These are phyloP conservation scores for Gymnopilus junonius DNA, from an alignment of 768 basidiomycete genomes.

Conservation along the genomic window DNA sequence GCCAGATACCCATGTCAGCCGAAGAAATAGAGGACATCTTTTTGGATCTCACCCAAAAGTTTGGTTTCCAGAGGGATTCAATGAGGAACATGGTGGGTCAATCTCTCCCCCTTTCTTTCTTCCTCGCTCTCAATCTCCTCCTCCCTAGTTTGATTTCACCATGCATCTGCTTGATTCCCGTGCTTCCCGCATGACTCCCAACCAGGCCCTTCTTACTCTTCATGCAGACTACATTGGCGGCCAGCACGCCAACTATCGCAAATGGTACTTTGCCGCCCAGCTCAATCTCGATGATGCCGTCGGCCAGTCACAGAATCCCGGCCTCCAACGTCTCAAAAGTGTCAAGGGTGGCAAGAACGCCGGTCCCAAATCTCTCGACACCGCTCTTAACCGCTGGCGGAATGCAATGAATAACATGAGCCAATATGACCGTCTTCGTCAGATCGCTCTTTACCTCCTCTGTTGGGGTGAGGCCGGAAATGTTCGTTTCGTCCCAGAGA, in stretches of 20 bases:
- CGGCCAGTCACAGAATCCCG: constrained; percentile 92
- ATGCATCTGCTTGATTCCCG: constrained; percentile 98
- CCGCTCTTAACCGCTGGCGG: constrained; percentile 93
- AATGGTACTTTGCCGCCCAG: constrained; percentile 99
- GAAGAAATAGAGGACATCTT: constrained; percentile 99
- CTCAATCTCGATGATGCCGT: constrained; percentile 99
- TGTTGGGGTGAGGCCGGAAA: constrained; percentile 99
- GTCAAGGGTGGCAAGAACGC: constrained; percentile 65
- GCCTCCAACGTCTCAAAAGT: constrained; percentile 85
- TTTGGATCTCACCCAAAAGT: constrained; percentile 97
- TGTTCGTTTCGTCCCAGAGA: constrained; percentile 96
- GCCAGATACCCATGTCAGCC: constrained; percentile 93
- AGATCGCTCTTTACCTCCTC: constrained; percentile 93
- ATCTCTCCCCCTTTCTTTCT: constrained; percentile 1
- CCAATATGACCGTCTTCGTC: constrained; percentile 96
- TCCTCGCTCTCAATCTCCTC: constrained; percentile 4
- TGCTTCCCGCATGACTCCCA: constrained; percentile 97
- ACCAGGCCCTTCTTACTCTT: constrained; percentile 93
- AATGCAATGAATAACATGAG: constrained; percentile 99
- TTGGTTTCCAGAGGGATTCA: constrained; percentile 95
- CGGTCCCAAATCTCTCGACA: constrained; percentile 83
- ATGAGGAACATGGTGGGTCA: constrained; percentile 89
- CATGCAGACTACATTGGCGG: constrained; percentile 99
- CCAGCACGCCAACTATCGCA: constrained; percentile 98
- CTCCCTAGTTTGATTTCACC: constrained; percentile 85